phyloP scores from a whole-genome alignment of 1,139 yeast genomes.

The Magnusiomyces suaveolens region DNA sequence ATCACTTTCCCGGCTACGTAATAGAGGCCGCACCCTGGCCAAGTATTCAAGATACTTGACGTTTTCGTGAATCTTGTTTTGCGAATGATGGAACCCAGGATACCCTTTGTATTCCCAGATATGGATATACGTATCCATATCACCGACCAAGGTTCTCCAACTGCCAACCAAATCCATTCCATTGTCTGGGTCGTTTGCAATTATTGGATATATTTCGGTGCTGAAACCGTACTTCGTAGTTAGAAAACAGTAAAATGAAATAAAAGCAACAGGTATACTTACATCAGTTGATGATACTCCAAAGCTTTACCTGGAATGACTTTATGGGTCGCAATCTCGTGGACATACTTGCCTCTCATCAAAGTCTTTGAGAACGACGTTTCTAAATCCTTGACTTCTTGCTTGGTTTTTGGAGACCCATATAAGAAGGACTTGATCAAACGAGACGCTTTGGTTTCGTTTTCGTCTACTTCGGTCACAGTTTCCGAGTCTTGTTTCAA shows the following conservation, averaged over 20 bases:
- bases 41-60: slow-evolving; percentile 28
- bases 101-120: slow-evolving; percentile 39
- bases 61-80: slow-evolving; percentile 30
- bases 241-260: background rate
- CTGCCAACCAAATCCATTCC: slow-evolving; percentile 35
- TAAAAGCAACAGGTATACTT: slow-evolving; percentile 1
- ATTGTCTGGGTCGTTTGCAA: slow-evolving; percentile 29
- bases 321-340: slow-evolving; percentile 34
- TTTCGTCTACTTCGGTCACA: slow-evolving; percentile 6
- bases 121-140: slow-evolving; percentile 33
- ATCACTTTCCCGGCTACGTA: slow-evolving; percentile 31
- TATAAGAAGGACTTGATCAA: slow-evolving; percentile 33
- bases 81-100: slow-evolving; percentile 35
- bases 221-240: slow-evolving; percentile 3
- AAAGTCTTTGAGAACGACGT: slow-evolving; percentile 32
- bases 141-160: slow-evolving; percentile 38
- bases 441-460: slow-evolving; percentile 18
- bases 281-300: slow-evolving; percentile 32
- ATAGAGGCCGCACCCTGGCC: slow-evolving; percentile 27
- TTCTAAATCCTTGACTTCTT: slow-evolving; percentile 31
- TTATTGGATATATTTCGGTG: slow-evolving; percentile 30
- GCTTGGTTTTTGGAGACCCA: slow-evolving; percentile 31
- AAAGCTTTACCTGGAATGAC: slow-evolving; percentile 32
- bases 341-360: slow-evolving; percentile 37
- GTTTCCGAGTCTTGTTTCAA: slow-evolving; percentile 17